Evolutionary conservation across 1,139 yeast genomes (phyloP).

Genomic region (Nadsonia starkeyi-henricii): DNA sequence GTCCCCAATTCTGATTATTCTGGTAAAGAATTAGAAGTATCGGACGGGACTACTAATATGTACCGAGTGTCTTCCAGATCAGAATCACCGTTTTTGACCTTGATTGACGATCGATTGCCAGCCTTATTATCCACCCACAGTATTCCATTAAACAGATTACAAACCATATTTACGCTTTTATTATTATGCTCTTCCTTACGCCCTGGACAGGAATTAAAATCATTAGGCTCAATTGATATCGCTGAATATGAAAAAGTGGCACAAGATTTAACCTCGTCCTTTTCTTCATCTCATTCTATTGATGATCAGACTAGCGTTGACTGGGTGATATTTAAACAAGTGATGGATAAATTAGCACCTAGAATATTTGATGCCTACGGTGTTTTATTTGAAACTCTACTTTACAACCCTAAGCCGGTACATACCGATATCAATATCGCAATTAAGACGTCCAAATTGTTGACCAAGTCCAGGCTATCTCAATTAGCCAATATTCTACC

Average conservation of each 20-base stretch:
- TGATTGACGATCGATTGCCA: background rate
- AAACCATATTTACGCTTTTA: background rate
- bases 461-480: slow-evolving; percentile 31
- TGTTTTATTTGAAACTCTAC: slow-evolving; percentile 15
- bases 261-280: background rate
- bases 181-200: background rate
- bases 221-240: background rate
- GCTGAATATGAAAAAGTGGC: background rate
- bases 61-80: background rate
- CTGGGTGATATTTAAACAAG: slow-evolving; percentile 12
- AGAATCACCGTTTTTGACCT: background rate
- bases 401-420: slow-evolving; percentile 8
- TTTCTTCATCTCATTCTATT: background rate
- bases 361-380: slow-evolving; percentile 16
- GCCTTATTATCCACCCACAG: background rate
- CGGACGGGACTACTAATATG: background rate
- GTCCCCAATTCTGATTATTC: background rate
- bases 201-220: background rate
- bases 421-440: background rate
- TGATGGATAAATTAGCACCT: slow-evolving; percentile 13
- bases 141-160: background rate
- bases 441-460: slow-evolving; percentile 19
- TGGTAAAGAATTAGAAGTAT: background rate
- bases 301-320: slow-evolving; percentile 5
- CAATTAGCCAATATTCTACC: slow-evolving; percentile 28